Base-by-base conservation (phyloP, 1,284 basidiomycete genomes). In the Ustilago lituana region DNA sequence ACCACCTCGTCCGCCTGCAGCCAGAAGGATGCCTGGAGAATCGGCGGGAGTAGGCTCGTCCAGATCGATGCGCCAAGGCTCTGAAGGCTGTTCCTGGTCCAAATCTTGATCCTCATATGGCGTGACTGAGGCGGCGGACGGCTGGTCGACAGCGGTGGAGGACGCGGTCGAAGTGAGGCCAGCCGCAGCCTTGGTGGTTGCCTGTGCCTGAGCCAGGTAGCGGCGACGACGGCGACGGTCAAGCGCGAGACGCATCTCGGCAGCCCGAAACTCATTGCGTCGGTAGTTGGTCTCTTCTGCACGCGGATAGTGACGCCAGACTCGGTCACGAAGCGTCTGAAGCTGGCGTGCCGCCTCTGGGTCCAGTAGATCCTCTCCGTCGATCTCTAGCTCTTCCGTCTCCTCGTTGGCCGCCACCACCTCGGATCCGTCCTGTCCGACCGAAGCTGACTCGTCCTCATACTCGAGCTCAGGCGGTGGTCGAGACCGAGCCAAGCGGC, bases 1-100 rank as follows among this genome's bases (percentile, higher is more conserved):
- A 0, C 96, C 96, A 1, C 93, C 93, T 2, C 82, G 70, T 0
- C 96, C 96, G 2, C 96, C 96, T 3, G 86, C 79, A 17, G 78
- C 79, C 10, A 82, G 66, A 4, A 81, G 62, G 14, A 76, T 35
- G 33, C 76, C 76, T 0, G 72, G 63, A 0, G 71, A 74, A 39
- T 66, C 66, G 24, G 71, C 55, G 1, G 78, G 72, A 15, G 78
- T 81, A 1, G 78, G 71, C 14, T 48, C 41, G 29, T 64, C 56
- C 7, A 81, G 60, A 41, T 81, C 79, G 36, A 78, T 58, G 1
- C 48, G 38, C 76, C 76, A 79, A 2, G 36, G 47, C n/a, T 50
- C 53, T 6, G 32, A 15, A 17, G 29, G 29, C 17, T 49, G 53
- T 7, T 62, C 33, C 20, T 53, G 47, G 33, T 63, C 63, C 17